Base-by-base conservation (phyloP, 176 grass and related monocot genomes). In the Musa troglodytarum region DNA sequence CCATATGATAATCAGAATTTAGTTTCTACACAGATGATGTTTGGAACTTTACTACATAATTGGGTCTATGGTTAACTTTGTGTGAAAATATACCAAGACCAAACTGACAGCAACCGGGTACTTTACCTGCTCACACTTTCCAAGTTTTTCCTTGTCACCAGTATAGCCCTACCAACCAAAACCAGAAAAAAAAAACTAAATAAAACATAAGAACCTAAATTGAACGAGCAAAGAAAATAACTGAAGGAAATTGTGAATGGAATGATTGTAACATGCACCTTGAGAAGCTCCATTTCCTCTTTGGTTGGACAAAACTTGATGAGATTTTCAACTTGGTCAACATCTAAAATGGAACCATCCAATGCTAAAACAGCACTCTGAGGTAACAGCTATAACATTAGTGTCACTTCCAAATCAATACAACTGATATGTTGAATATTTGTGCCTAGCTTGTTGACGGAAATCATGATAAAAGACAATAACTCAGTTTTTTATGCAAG, bases 201-300 rank as follows among this genome's bases (percentile, higher is more conserved):
- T 34, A 78, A 10, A 71, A 61, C 69, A 73, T 81, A 69, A 73
- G 74, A 78, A 82, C 52, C 34, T 68, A 51, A 76, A 43, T 81
- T 23, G 52, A 78, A 75, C 43, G 25, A 43, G 4, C 4, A 43
- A 43, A 43, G 4, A 43, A 34, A 34, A 34, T 34, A 34, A 3
- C 29, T 4, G n/a, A n/a, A 57, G 74, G 68, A 78, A 81, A 50
- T 78, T 84, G 16, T 67, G 63, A 76, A 68, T 52, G 23, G 67
- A 65, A 75, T 63, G 80, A 25, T 73, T 65, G 25, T 83, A 63
- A 77, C 81, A 66, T 76, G 28, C 74, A 99, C 95, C 90, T 99
- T 89, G 50, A 99, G 90, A 81, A 94, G 84, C 80, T 94, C 95
- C 95, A 99, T 99, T 86, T 99, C 95, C 85, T 99, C 95, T 87